These are phyloP conservation scores for Fusarium papillatum DNA, from an alignment of 2,329 filamentous ascomycete species.

Conservation along the genomic window DNA sequence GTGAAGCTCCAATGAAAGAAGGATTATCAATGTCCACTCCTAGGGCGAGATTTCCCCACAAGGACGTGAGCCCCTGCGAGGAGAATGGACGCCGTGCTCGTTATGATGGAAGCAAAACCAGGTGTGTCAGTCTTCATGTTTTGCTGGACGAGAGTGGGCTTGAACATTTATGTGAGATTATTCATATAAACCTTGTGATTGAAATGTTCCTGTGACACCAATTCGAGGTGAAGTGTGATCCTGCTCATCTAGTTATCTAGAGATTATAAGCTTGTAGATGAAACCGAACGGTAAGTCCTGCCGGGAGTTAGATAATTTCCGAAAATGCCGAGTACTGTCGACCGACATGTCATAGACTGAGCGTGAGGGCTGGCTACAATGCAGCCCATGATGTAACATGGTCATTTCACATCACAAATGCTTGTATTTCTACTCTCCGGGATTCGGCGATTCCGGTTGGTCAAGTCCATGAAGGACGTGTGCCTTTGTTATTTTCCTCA, in stretches of 20 bases:
- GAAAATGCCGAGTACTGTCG: neutral
- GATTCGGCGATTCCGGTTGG: neutral
- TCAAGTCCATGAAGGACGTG: neutral
- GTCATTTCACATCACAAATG: neutral
- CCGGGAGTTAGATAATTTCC: neutral
- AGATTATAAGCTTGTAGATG: neutral
- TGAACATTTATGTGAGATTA: neutral
- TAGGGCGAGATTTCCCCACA: neutral
- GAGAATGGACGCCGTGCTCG: neutral
- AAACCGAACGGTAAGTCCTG: too few species aligned
- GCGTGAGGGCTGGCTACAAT: neutral
- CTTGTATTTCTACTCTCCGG: neutral
- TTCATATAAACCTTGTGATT: neutral
- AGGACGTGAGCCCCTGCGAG: neutral
- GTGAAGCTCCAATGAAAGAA: neutral
- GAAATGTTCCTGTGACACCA: neutral
- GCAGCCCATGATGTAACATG: neutral
- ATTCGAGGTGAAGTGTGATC: neutral
- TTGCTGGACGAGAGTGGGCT: neutral
- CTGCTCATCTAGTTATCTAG: neutral
- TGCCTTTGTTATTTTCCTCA: neutral
- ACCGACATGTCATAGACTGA: neutral
- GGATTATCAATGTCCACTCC: neutral
- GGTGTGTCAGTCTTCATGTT: neutral
- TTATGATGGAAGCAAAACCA: neutral